phyloP scores from a whole-genome alignment of 78 protist species.

The Dictyostelium purpureum region DNA sequence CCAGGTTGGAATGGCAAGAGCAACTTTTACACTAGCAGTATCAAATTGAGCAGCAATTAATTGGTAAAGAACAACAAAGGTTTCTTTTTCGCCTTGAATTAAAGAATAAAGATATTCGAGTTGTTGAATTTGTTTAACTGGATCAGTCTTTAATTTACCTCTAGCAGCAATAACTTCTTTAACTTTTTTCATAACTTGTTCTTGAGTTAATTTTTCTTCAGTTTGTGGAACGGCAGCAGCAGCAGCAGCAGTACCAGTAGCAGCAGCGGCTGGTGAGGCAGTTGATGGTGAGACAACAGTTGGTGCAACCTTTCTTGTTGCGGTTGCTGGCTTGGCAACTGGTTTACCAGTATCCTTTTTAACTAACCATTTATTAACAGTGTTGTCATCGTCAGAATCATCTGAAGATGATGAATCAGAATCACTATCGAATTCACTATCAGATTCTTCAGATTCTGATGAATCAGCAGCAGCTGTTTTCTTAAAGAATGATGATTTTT shows the following conservation, averaged over 20 bases:
- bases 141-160: constrained; percentile 76
- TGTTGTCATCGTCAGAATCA: neutral
- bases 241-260: neutral
- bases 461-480: neutral
- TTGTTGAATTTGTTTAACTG: constrained; percentile 47
- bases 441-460: constrained; percentile 22
- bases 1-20: constrained; percentile 72
- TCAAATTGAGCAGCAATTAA: constrained; percentile 82
- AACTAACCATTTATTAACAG: neutral
- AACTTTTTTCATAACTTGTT: constrained; percentile 47
- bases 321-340: neutral
- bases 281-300: neutral
- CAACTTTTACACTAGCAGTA: constrained; percentile 44
- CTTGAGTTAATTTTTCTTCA: constrained; percentile 35
- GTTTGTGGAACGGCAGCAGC: neutral
- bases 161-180: constrained; percentile 52
- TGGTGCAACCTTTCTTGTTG: neutral
- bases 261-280: neutral
- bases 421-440: neutral
- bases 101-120: constrained; percentile 8
- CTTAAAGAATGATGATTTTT: constrained; percentile 19
- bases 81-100: constrained; percentile 54
- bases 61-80: constrained; percentile 52
- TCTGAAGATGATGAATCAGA: too few species aligned
- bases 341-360: neutral